Base-by-base conservation (phyloP, 129 eudicot genomes). In the Saussurea involucrata region DNA sequence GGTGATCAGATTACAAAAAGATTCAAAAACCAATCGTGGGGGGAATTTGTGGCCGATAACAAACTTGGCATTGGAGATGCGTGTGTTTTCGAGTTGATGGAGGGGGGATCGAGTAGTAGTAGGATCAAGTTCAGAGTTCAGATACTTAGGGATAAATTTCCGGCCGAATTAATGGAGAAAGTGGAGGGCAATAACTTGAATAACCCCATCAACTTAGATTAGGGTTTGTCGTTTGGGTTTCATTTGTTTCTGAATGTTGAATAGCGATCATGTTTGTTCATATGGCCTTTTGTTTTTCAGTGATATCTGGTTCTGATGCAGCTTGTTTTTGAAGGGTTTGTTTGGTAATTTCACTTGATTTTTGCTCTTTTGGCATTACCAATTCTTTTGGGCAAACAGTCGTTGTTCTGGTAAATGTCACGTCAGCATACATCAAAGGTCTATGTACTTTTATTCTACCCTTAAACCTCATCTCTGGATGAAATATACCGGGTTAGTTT, bases 1-100 rank as follows among this genome's bases (percentile, higher is more conserved):
- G 68, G 73, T 42, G 42, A 66, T 75, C 71, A 71, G 20, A 53
- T 36, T 1, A 24, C 1, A 1, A 65, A 49, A 60, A 76, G 72
- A 29, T 27, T 76, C 13, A 63, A 76, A 18, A 65, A 37, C 33
- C 36, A 25, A 18, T 12, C 68, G 22, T 86, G 89, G 89, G 71
- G 12, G 21, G 21, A 6, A 13, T 86, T 86, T 22, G 83, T 15
- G 67, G 24, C 9, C 2, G 86, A 79, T 3, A 86, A 79, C 68
- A 24, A 79, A 5, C 89, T 85, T 24, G 55, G 24, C 40, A 18
- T 66, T 6, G 89, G 86, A 63, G 86, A 85, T 76, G 84, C 58
- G 12, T 75, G 81, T n/a, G 64, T 85, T 18, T 78, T 82, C 7
- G 89, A 85, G 76, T 58, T 78, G 42, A 58, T 32, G 66, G 84